Conservation (phyloP, 2,329 filamentous ascomycete species). For the Sordariomycetes sp. region DNA sequence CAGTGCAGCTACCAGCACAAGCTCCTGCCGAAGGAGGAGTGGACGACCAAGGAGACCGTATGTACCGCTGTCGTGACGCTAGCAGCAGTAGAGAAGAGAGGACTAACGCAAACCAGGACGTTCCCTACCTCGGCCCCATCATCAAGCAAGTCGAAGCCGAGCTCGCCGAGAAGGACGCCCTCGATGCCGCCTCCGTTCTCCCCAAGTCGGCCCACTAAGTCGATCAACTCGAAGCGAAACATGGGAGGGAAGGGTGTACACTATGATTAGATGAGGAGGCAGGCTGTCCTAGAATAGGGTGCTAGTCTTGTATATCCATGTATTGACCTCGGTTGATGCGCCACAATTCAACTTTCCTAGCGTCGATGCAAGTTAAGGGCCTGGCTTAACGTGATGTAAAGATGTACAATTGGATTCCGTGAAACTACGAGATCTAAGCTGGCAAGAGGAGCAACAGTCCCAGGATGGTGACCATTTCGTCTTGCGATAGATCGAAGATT, state of each 20-base stretch:
- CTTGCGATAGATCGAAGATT: no score
- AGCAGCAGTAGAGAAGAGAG: neutral
- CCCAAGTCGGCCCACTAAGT: slow-evolving; percentile 22
- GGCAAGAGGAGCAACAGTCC: no score
- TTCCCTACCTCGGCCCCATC: slow-evolving; percentile 43
- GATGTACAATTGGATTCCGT: neutral
- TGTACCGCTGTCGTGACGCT: neutral
- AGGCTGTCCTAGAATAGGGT: neutral
- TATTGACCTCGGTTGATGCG: slow-evolving; percentile 2
- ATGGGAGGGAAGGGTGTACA: neutral
- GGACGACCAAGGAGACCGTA: slow-evolving; percentile 49
- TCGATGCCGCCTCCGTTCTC: slow-evolving; percentile 40
- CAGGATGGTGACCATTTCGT: no score
- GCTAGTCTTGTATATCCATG: slow-evolving; percentile 4
- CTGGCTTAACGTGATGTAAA: no score
- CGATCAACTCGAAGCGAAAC: neutral
- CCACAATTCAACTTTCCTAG: slow-evolving; percentile 1
- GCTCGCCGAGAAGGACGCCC: slow-evolving; percentile 40
- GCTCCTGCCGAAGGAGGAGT: slow-evolving; percentile 52
- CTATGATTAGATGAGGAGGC: slow-evolving; percentile 1
- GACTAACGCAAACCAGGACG: slow-evolving; percentile 26
- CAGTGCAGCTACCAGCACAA: slow-evolving; percentile 62
- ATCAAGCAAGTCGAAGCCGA: slow-evolving; percentile 41
- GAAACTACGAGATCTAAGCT: neutral
- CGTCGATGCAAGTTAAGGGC: no score